Evolutionary conservation across 257 asterid species (phyloP).

Genomic region (Solanum bukasovii): DNA sequence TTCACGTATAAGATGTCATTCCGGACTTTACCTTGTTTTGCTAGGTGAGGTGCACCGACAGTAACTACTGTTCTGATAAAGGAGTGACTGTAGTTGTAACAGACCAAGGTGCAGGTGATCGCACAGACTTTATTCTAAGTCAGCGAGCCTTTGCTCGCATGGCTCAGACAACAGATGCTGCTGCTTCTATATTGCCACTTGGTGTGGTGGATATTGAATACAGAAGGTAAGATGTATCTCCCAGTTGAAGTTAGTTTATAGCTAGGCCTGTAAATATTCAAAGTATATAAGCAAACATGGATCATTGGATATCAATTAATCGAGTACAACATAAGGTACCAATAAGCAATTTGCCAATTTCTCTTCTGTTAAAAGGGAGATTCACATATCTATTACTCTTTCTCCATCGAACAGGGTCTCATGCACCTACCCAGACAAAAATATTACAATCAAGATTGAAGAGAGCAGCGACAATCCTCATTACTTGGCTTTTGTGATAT

Average conservation of each 20-base stretch:
- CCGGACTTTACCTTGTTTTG: neutral
- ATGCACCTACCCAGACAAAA: constrained; percentile 65
- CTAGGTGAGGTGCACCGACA: constrained; percentile 67
- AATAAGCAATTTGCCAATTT: neutral
- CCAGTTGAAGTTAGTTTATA: neutral
- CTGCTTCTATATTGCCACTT: constrained; percentile 42
- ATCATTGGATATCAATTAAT: neutral
- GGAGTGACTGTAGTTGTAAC: constrained; percentile 62
- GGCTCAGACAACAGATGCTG: constrained; percentile 64
- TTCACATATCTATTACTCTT: neutral
- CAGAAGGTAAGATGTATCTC: constrained; percentile 28
- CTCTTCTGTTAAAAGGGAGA: neutral
- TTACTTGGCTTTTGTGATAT: constrained; percentile 64
- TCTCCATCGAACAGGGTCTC: constrained; percentile 46
- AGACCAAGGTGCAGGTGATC: constrained; percentile 53
- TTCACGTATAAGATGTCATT: neutral
- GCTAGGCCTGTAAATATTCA: neutral
- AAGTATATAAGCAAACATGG: neutral
- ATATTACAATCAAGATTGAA: constrained; percentile 56
- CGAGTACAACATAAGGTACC: neutral
- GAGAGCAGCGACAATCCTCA: constrained; percentile 65
- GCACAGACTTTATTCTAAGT: constrained; percentile 73
- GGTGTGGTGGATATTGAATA: constrained; percentile 61
- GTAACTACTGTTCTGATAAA: constrained; percentile 49
- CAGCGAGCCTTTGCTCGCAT: constrained; percentile 48